These are phyloP conservation scores for Podaxis rugospora DNA, from an alignment of 768 basidiomycete genomes.

Conservation along the genomic window DNA sequence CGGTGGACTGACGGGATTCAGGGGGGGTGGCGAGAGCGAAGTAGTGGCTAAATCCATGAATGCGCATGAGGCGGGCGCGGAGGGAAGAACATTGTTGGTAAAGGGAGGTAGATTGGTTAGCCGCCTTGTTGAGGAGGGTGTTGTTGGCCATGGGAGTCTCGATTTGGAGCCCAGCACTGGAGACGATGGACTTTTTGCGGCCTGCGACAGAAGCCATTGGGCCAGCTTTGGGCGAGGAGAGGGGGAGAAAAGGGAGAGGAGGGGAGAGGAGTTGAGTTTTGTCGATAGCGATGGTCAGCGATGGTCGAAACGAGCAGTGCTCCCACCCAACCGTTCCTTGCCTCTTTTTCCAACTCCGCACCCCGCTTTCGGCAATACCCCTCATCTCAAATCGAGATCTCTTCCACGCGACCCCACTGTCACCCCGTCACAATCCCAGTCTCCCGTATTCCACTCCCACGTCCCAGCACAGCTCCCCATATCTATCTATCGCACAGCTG, in stretches of 20 bases:
- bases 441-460: not conserved
- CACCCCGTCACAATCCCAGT: not conserved
- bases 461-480: not conserved
- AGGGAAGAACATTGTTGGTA: constrained; percentile 89
- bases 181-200: constrained; percentile 78
- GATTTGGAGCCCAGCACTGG: constrained; percentile 59
- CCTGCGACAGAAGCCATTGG: constrained; percentile 53
- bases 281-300: not conserved
- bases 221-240: constrained; percentile 17
- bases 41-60: constrained; percentile 68
- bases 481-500: not conserved
- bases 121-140: constrained; percentile 87
- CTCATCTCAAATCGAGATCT: not conserved
- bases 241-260: not conserved
- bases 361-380: constrained; percentile 7
- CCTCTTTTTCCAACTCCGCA: constrained; percentile 5
- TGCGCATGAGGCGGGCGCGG: constrained; percentile 71
- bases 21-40: constrained; percentile 55
- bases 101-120: constrained; percentile 82
- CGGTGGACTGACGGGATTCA: constrained; percentile 72
- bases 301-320: constrained; percentile 2
- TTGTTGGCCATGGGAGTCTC: constrained; percentile 75
- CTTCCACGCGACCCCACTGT: not conserved
- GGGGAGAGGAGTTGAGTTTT: not conserved
- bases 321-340: not conserved